A percentile compares a stretch with the other conserved stretches of the same genome.
These are phyloP conservation scores for Arabidopsis lyrata DNA, from an alignment of 441 rosid species.

Conservation along the genomic window DNA sequence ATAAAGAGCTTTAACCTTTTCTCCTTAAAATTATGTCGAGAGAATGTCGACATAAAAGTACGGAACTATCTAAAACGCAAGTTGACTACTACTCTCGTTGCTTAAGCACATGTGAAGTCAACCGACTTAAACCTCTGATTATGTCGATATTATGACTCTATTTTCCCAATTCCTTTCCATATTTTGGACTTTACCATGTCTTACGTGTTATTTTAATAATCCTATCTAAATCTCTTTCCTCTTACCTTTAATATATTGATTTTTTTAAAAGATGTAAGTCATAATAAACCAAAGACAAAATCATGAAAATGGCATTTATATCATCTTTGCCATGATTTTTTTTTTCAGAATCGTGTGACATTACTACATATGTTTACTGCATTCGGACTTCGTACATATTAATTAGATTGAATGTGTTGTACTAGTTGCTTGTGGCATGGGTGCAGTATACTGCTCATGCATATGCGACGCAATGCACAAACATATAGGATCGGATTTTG, in stretches of 20 bases:
- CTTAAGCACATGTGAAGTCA: constrained; percentile 28
- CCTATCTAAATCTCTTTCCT: neutral
- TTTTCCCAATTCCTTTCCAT: neutral
- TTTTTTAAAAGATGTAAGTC: neutral
- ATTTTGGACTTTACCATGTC: neutral
- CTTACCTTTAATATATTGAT: neutral
- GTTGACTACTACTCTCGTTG: constrained; percentile 22
- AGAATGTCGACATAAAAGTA: constrained; percentile 45
- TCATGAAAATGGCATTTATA: neutral
- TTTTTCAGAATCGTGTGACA: neutral
- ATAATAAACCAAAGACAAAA: neutral
- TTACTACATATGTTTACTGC: neutral
- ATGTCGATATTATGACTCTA: constrained; percentile 40
- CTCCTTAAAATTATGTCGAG: constrained; percentile 28
- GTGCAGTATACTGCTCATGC: neutral
- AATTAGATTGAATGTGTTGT: too few relatives aligned
- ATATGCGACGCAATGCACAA: neutral
- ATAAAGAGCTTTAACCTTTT: constrained; percentile 34
- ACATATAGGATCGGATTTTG: neutral
- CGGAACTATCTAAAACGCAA: constrained; percentile 16
- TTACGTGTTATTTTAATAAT: neutral
- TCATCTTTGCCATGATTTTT: neutral
- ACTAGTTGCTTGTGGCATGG: neutral
- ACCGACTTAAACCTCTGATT: constrained; percentile 1
- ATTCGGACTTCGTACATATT: neutral